phyloP scores from a whole-genome alignment of 2,329 filamentous ascomycete species.

The Pezicula carpinea region DNA sequence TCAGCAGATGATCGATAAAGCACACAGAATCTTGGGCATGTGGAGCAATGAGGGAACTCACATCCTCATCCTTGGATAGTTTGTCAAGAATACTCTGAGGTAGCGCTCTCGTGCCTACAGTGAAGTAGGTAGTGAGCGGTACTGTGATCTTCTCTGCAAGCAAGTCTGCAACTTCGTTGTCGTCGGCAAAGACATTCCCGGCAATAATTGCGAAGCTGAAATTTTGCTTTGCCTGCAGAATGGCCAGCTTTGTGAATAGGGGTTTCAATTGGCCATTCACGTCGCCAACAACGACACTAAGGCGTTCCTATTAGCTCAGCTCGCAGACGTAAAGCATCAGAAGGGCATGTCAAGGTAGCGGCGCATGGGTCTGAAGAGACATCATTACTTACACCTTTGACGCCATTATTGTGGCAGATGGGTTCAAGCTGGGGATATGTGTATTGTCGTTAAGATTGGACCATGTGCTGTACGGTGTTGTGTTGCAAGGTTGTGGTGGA shows the following conservation, averaged over 20 bases:
- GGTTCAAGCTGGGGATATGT: background rate
- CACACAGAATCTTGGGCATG: no score
- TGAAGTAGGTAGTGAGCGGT: constrained; percentile 87
- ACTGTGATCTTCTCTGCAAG: constrained; percentile 68
- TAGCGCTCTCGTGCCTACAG: constrained; percentile 68
- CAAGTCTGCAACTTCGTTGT: constrained; percentile 55
- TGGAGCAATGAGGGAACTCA: constrained; percentile 22
- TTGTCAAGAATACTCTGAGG: constrained; percentile 67
- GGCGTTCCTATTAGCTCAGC: constrained; percentile 1
- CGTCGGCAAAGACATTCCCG: constrained; percentile 75
- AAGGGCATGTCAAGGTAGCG: background rate
- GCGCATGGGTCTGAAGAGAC: background rate
- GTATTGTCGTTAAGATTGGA: background rate
- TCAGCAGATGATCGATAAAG: constrained; percentile 5
- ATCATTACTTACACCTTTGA: constrained; percentile 28
- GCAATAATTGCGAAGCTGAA: constrained; percentile 82
- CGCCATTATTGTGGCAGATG: constrained; percentile 37
- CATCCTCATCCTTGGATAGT: constrained; percentile 63
- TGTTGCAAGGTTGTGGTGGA: background rate
- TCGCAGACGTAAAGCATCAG: no score
- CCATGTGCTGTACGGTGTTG: no score
- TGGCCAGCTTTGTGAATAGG: constrained; percentile 74
- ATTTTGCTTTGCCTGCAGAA: constrained; percentile 79
- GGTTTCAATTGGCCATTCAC: constrained; percentile 73
- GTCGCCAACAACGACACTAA: constrained; percentile 75